Evolutionary conservation across 2,329 filamentous ascomycete species (phyloP).

Genomic region (Diaporthe amygdali): DNA sequence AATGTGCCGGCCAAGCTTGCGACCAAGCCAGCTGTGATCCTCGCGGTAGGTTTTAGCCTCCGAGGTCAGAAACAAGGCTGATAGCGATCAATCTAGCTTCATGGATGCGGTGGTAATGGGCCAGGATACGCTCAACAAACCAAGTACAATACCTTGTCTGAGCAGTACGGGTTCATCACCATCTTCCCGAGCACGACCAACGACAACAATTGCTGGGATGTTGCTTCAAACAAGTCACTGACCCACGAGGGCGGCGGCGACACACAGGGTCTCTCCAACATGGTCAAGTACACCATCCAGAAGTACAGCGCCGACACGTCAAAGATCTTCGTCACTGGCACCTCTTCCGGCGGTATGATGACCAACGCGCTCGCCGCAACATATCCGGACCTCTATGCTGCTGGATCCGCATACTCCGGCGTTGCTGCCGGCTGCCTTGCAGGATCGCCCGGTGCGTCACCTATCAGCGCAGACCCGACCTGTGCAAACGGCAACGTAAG

Average conservation of each 20-base stretch:
- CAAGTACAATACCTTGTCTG: slow-evolving; percentile 47
- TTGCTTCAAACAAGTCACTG: slow-evolving; percentile 48
- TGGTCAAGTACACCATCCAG: slow-evolving; percentile 47
- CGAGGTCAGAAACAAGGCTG: not conserved
- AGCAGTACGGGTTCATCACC: slow-evolving; percentile 38
- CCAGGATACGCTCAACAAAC: slow-evolving; percentile 44
- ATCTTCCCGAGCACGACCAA: slow-evolving; percentile 51
- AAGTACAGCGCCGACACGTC: slow-evolving; percentile 46
- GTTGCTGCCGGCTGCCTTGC: slow-evolving; percentile 49
- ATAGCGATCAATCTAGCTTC: slow-evolving; percentile 31
- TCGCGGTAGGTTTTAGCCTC: slow-evolving; percentile 37
- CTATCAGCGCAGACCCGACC: slow-evolving; percentile 30
- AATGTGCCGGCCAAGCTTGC: slow-evolving; percentile 38
- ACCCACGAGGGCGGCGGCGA: slow-evolving; percentile 57
- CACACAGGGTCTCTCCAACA: slow-evolving; percentile 47
- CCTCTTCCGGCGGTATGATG: slow-evolving; percentile 52
- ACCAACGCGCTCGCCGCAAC: slow-evolving; percentile 46
- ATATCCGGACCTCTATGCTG: slow-evolving; percentile 50
- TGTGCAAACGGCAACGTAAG: slow-evolving; percentile 32
- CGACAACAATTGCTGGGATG: slow-evolving; percentile 55
- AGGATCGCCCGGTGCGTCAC: slow-evolving; percentile 18
- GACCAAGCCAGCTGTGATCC: slow-evolving; percentile 48
- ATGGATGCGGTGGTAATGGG: slow-evolving; percentile 52
- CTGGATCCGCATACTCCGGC: slow-evolving; percentile 45
- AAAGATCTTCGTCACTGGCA: slow-evolving; percentile 48